phyloP scores from a whole-genome alignment of 2,329 filamentous ascomycete species.

The Colletotrichum cordylinicola region DNA sequence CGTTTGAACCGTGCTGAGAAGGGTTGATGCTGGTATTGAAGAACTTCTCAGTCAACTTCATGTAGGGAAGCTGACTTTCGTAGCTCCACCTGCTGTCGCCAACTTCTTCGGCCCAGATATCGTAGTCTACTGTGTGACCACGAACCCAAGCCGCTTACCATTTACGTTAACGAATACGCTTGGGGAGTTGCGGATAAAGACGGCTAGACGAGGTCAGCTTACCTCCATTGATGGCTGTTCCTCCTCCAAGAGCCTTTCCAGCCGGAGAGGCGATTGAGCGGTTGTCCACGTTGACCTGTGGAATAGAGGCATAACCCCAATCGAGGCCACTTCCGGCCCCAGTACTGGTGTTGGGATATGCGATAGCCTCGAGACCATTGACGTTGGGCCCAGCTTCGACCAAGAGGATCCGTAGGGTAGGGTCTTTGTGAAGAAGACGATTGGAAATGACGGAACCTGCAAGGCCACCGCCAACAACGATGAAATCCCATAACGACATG shows the following conservation, averaged over 20 bases:
- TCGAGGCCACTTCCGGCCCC: slow-evolving; percentile 30
- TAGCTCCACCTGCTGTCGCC: slow-evolving; percentile 50
- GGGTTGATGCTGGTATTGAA: slow-evolving; percentile 31
- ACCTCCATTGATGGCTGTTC: slow-evolving; percentile 46
- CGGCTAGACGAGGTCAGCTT: slow-evolving; percentile 22
- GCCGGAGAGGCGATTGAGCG: slow-evolving; percentile 25
- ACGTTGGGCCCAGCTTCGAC: slow-evolving; percentile 43
- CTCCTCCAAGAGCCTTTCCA: slow-evolving; percentile 45
- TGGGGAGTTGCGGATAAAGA: neutral
- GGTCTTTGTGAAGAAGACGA: slow-evolving; percentile 31
- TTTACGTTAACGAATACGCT: slow-evolving; percentile 39
- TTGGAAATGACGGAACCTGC: slow-evolving; percentile 40
- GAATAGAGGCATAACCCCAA: slow-evolving; percentile 37
- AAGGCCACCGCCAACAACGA: slow-evolving; percentile 43
- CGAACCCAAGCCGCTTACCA: slow-evolving; percentile 42
- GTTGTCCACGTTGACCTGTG: slow-evolving; percentile 28
- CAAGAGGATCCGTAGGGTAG: slow-evolving; percentile 37
- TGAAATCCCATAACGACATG: slow-evolving; percentile 33
- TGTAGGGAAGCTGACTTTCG: slow-evolving; percentile 50
- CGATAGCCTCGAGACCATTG: slow-evolving; percentile 27
- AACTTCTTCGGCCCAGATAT: slow-evolving; percentile 43
- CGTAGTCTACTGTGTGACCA: slow-evolving; percentile 48
- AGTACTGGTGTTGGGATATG: slow-evolving; percentile 27
- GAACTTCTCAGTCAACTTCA: slow-evolving; percentile 41
- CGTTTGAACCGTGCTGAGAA: slow-evolving; percentile 42